phyloP scores from a whole-genome alignment of 768 basidiomycete genomes.

The Hygrocybe coccinea region DNA sequence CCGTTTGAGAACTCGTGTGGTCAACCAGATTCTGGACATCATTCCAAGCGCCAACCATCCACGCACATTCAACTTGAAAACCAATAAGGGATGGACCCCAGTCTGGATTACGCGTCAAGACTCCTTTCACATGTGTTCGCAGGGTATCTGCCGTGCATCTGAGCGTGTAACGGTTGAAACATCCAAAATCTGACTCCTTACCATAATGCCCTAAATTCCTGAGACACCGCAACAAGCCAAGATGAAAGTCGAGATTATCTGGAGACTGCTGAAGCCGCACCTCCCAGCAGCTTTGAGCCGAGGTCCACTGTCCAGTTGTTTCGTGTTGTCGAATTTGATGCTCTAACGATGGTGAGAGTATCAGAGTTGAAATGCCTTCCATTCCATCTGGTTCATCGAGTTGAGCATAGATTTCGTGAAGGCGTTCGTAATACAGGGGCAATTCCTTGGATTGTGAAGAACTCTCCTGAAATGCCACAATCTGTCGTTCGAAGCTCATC shows the following conservation, averaged over 20 bases:
- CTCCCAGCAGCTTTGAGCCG: constrained; percentile 99
- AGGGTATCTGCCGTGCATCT: constrained; percentile 68
- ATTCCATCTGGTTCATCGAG: constrained; percentile 98
- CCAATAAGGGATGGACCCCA: constrained; percentile 76
- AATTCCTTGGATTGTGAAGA: constrained; percentile 45
- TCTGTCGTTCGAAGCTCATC: constrained; percentile 90
- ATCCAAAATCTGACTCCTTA: constrained; percentile 33
- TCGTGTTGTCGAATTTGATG: constrained; percentile 98
- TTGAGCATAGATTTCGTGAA: constrained; percentile 94
- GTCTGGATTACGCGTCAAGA: constrained; percentile 76
- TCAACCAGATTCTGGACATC: constrained; percentile 64
- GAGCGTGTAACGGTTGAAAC: constrained; percentile 5
- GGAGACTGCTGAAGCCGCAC: constrained; percentile 86
- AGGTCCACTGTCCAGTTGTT: constrained; percentile 94
- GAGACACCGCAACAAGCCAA: constrained; percentile 86
- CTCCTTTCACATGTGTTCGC: constrained; percentile 89
- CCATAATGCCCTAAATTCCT: constrained; percentile 96
- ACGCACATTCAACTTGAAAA: constrained; percentile 89
- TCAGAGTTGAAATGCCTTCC: constrained; percentile 90
- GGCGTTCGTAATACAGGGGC: constrained; percentile 73
- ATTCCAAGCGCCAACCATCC: constrained; percentile 93
- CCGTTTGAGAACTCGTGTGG: constrained; percentile 43
- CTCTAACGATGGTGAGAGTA: constrained; percentile 84
- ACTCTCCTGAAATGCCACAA: constrained; percentile 48
- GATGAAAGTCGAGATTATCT: constrained; percentile 81